Evolutionary conservation across 2,329 filamentous ascomycete species (phyloP), one percentile per base, ranked within the genome.

Genomic region (Pseudopithomyces chartarum): DNA sequence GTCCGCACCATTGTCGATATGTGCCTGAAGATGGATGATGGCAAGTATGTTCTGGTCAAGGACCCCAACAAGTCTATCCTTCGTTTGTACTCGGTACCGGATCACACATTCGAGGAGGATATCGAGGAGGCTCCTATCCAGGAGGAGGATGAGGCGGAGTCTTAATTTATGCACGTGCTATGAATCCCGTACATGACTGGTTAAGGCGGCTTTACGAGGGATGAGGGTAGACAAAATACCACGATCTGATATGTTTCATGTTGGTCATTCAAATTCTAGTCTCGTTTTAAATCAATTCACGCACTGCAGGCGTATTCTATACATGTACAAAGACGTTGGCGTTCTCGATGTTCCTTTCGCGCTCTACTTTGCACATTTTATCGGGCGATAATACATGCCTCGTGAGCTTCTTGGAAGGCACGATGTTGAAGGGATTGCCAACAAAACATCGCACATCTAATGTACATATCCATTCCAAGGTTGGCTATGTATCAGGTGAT

Each of bases 1-100:
- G 95, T 99, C 58, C 91, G 95, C 65, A 99, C 95, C 49, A 97
- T 99, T 73, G 91, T 92, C 68, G 95, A 99, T 79, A 96, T 98
- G 90, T 90, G 89, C 70, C 84, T 92, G 68, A 86, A 88, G 77
- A 86, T 88, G 78, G 84, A 87, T 45, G 89, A 92, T 67, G 90
- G 89, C 78, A 93, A 93, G 81, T 95, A 90, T 68, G 88, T 95
- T 19, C 80, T 88, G 23, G 83, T 88, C 71, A 88, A 89, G 88
- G 95, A 99, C 78, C 95, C 95, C 57, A 99, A 99, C 85, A 98
- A 97, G 88, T 87, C 90, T 56, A 91, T 97, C 62, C 87, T 99
- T 64, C 88, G 95, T 62, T 81, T 99, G 71, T 99, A 99, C 82
- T 89, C 93, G 76, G 91, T 99, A 7, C 95, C 95, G 1, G 80